Conservation (phyloP, 306 rosid species). For the Gleditsia sinensis region DNA sequence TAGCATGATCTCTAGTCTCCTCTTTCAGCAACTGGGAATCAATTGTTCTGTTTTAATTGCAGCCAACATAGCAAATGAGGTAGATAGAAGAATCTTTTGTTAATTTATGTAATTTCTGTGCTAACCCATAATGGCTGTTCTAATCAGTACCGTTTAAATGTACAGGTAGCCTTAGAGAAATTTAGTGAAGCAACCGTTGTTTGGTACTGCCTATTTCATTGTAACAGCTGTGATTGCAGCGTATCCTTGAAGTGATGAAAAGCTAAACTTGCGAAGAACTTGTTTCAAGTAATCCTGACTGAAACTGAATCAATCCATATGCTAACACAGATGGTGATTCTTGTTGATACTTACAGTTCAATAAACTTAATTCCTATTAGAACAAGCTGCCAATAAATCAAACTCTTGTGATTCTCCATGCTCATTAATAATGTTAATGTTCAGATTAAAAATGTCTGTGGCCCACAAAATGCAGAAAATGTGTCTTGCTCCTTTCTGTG, state of each 20-base stretch:
- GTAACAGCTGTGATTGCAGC: conserved; percentile 74
- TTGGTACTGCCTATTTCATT: conserved; percentile 43
- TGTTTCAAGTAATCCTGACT: no score
- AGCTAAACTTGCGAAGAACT: no score
- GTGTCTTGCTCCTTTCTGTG: no score
- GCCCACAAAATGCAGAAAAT: no score
- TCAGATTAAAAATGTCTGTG: no score
- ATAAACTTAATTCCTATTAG: no score
- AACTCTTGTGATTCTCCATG: no score
- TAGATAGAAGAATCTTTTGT: conserved; percentile 7
- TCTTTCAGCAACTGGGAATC: conserved; percentile 62
- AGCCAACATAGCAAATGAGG: conserved; percentile 94
- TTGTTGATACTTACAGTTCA: no score
- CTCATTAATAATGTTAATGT: no score
- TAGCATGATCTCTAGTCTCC: conserved; percentile 89
- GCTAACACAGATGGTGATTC: no score
- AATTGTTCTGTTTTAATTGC: conserved; percentile 94
- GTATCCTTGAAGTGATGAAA: neutral
- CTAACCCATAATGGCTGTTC: conserved; percentile 15
- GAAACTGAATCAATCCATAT: no score
- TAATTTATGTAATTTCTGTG: neutral
- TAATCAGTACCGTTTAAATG: neutral
- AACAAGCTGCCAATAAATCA: no score
- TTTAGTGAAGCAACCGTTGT: conserved; percentile 53
- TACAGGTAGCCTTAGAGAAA: conserved; percentile 57